A percentile compares a stretch with the other conserved stretches of the same genome.
phyloP scores from a whole-genome alignment of 768 basidiomycete genomes.

The Tephrocybe sp. region DNA sequence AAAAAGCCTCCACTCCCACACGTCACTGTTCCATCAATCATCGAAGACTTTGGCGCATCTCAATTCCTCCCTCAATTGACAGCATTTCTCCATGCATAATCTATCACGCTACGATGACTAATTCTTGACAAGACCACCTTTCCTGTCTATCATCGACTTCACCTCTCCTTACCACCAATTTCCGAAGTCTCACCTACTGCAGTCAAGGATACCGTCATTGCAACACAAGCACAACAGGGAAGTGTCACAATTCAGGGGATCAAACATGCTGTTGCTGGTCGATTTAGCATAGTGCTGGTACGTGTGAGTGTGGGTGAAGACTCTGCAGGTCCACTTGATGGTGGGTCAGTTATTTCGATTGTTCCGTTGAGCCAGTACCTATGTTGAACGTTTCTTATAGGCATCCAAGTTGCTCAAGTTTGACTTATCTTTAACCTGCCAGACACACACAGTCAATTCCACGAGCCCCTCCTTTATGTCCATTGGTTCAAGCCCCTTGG shows the following conservation, averaged over 20 bases:
- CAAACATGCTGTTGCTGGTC: conserved; percentile 13
- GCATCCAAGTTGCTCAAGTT: conserved; percentile 24
- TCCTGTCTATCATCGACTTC: conserved; percentile 19
- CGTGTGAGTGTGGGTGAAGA: not conserved
- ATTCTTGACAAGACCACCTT: conserved; percentile 15
- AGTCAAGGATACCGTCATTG: conserved; percentile 17
- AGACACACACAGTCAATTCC: conserved; percentile 4
- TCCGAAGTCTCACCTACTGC: conserved; percentile 15
- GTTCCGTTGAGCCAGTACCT: not conserved
- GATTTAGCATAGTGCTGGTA: conserved; percentile 23
- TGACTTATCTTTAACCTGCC: too few species aligned
- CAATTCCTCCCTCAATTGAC: conserved; percentile 16
- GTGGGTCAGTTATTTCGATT: conserved; percentile 4
- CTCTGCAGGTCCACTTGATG: conserved; percentile 2
- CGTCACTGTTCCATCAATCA: conserved; percentile 7
- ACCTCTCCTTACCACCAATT: conserved; percentile 17
- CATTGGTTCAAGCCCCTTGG: too few species aligned
- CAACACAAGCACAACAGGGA: conserved; percentile 3
- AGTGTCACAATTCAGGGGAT: conserved; percentile 13
- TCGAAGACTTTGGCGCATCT: conserved; percentile 8
- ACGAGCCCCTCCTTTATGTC: too few species aligned
- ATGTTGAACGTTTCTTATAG: not conserved
- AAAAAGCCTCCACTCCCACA: too few species aligned
- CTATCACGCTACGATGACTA: conserved; percentile 4
- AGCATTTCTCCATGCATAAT: conserved; percentile 5